phyloP scores from a whole-genome alignment of 768 basidiomycete species.

The Mycena crocata region DNA sequence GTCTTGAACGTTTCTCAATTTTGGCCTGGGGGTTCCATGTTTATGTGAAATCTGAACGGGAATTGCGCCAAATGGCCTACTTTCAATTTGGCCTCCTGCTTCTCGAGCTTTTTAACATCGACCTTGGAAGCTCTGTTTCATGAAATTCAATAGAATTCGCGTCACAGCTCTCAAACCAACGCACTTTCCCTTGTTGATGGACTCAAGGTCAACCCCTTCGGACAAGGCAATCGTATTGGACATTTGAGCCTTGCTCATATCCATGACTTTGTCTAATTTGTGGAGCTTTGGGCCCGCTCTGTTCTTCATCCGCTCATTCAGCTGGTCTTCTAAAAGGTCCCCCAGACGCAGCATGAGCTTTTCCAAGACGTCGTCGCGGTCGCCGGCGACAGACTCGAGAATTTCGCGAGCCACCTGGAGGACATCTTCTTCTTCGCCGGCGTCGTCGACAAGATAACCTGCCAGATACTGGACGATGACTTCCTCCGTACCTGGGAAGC shows the following conservation, averaged over 20 bases:
- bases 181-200: slow-evolving; percentile 95
- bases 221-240: slow-evolving; percentile 83
- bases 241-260: slow-evolving; percentile 86
- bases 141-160: slow-evolving; percentile 30
- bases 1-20: slow-evolving; percentile 93
- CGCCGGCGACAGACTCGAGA: slow-evolving; percentile 81
- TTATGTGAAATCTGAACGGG: slow-evolving; percentile 9
- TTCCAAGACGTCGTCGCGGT: slow-evolving; percentile 67
- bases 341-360: slow-evolving; percentile 75
- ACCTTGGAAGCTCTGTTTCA: slow-evolving; percentile 84
- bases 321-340: slow-evolving; percentile 72
- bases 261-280: slow-evolving; percentile 88
- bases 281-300: slow-evolving; percentile 73
- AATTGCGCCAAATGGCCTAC: slow-evolving; percentile 46
- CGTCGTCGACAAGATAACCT: slow-evolving; percentile 91
- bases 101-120: slow-evolving; percentile 95
- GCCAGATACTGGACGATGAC: slow-evolving; percentile 87
- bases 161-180: slow-evolving; percentile 30
- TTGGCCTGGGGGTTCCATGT: slow-evolving; percentile 71
- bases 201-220: slow-evolving; percentile 90
- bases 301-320: slow-evolving; percentile 67
- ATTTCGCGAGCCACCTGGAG: slow-evolving; percentile 81
- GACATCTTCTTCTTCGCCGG: slow-evolving; percentile 89
- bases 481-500: slow-evolving; percentile 84
- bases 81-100: slow-evolving; percentile 96